These are phyloP conservation scores for Pseudognaphalium luteoalbum DNA, from an alignment of 129 eudicot species.

Conservation along the genomic window DNA sequence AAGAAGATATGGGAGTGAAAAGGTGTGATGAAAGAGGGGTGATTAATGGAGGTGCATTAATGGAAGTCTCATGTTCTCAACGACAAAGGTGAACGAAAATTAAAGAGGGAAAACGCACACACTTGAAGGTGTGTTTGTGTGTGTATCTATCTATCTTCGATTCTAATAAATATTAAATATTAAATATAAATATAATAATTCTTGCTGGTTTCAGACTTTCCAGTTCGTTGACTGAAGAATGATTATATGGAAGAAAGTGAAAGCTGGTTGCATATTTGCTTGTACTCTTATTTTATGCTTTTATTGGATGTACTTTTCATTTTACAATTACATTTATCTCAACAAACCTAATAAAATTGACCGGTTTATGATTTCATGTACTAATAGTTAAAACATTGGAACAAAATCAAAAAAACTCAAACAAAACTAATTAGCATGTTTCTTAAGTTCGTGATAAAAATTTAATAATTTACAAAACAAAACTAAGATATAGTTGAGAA, in stretches of 20 bases:
- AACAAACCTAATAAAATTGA: too few relatives aligned
- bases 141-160: background rate
- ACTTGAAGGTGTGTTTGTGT: background rate
- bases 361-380: too few relatives aligned
- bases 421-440: too few relatives aligned
- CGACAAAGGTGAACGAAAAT: slow-evolving; percentile 37
- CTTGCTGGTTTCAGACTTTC: background rate
- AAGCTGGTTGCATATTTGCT: background rate
- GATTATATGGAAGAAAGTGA: slow-evolving; percentile 18
- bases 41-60: slow-evolving; percentile 36
- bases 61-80: slow-evolving; percentile 19
- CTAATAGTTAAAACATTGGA: too few relatives aligned
- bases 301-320: background rate
- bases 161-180: too few relatives aligned
- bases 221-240: slow-evolving; percentile 36
- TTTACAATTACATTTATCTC: too few relatives aligned
- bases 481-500: too few relatives aligned
- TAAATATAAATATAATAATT: too few relatives aligned
- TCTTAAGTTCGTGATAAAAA: too few relatives aligned
- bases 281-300: background rate
- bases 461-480: too few relatives aligned
- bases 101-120: slow-evolving; percentile 16
- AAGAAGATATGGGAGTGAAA: too few relatives aligned
- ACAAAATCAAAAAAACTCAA: too few relatives aligned
- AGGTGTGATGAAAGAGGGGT: slow-evolving; percentile 3